Conservation (phyloP, 768 basidiomycete genomes). For the Pleurotus tuoliensis region DNA sequence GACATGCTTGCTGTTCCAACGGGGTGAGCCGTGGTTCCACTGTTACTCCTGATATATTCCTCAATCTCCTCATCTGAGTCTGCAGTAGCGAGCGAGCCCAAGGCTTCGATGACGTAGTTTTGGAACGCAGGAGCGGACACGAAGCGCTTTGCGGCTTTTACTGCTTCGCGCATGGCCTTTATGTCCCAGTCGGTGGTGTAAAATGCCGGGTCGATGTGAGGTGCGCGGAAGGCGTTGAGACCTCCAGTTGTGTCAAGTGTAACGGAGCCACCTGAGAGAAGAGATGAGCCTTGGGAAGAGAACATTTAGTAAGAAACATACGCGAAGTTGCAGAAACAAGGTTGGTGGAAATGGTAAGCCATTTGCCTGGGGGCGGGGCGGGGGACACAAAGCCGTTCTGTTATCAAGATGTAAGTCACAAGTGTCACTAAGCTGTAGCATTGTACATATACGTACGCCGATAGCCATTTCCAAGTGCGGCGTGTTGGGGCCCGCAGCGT, state of each 20-base stretch:
- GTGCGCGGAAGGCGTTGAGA: constrained; percentile 38
- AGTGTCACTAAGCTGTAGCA: no score
- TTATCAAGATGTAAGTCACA: background rate
- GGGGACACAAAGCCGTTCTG: constrained; percentile 8
- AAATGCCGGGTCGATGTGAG: constrained; percentile 48
- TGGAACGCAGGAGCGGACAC: constrained; percentile 20
- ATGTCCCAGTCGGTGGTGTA: constrained; percentile 29
- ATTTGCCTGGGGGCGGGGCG: constrained; percentile 13
- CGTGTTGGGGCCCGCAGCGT: constrained; percentile 26
- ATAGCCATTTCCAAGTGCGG: constrained; percentile 32
- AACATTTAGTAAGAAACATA: constrained; percentile 12
- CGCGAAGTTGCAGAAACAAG: constrained; percentile 33
- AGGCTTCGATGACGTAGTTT: constrained; percentile 20
- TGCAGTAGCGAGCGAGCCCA: constrained; percentile 15
- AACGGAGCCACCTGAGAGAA: constrained; percentile 28
- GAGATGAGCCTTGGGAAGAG: background rate
- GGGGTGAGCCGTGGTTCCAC: constrained; percentile 25
- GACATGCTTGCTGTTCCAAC: constrained; percentile 32
- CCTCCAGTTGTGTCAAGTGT: constrained; percentile 32
- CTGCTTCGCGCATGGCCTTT: constrained; percentile 19
- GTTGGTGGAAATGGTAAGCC: constrained; percentile 11
- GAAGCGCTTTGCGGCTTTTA: constrained; percentile 21
- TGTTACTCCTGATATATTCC: constrained; percentile 16
- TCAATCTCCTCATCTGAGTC: constrained; percentile 23
- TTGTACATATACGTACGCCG: constrained; percentile 16